Conservation (phyloP, 768 basidiomycete genomes). For the Boletus fagicola region DNA sequence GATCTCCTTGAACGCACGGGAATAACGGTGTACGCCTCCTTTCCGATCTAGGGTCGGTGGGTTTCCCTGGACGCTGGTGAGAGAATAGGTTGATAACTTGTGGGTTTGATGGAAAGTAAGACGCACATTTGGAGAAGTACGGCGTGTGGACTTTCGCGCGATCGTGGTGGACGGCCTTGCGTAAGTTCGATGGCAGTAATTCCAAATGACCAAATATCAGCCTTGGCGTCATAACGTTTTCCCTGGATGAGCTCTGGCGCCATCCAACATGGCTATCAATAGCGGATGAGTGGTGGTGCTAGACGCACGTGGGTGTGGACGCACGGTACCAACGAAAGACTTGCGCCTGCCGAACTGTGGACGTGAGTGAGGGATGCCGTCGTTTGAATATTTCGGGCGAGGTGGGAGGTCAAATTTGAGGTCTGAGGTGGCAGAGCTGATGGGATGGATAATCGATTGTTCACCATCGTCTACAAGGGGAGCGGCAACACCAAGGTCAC, state of each 20-base stretch:
- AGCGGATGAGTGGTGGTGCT: background rate
- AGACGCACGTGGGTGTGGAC: conserved; percentile 20
- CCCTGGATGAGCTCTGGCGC: conserved; percentile 91
- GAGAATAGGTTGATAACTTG: background rate
- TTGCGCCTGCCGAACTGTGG: conserved; percentile 73
- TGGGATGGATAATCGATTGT: conserved; percentile 33
- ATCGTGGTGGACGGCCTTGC: conserved; percentile 84
- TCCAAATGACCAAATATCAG: conserved; percentile 96
- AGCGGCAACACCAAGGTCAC: conserved; percentile 91
- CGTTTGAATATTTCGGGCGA: conserved; percentile 2
- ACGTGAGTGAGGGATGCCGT: conserved; percentile 21
- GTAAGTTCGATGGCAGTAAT: conserved; percentile 92
- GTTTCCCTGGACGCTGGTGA: conserved; percentile 64
- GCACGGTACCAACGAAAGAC: conserved; percentile 88
- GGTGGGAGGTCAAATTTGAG: conserved; percentile 37
- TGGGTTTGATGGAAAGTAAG: background rate
- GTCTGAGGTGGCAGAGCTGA: conserved; percentile 26
- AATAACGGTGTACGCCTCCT: conserved; percentile 71
- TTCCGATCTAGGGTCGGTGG: conserved; percentile 76
- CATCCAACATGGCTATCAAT: conserved; percentile 86
- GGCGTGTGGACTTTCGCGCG: conserved; percentile 66
- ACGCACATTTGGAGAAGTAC: conserved; percentile 74
- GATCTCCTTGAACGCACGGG: conserved; percentile 78
- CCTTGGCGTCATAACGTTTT: conserved; percentile 76
- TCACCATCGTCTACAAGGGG: conserved; percentile 69